Base-by-base conservation (phyloP, 75 land plant genomes). In the Gnetum montanum region DNA sequence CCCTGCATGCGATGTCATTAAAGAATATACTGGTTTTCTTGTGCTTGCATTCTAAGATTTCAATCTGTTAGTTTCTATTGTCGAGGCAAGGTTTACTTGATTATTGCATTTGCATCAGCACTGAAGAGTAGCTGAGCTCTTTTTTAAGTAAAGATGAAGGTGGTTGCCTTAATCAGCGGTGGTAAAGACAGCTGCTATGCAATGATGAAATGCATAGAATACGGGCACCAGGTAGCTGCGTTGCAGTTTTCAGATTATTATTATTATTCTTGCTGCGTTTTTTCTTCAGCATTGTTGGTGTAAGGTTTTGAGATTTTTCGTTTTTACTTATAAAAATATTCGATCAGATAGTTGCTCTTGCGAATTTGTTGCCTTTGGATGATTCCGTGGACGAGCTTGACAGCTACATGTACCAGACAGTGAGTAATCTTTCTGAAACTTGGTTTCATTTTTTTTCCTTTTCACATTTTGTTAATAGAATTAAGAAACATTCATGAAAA, bases 351-450 rank as follows among this genome's bases (percentile, higher is more conserved):
- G 96, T 94, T 19, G 96, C 96, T n/a, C 68, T 94, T 54, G 98
- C 98, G 11, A 94, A 94, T 69, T 68, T 94, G 71, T 48, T 82
- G 67, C 98, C 98, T 0, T 35, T 55, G 25, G 91, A 90, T 56
- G 98, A 94, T 58, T 58, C 74, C 1, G 78, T 86, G 26, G 98
- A 94, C 60, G 98, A 94, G 47, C 70, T 94, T 13, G 96, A 94
- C 49, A 94, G 98, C 64, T 90, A 86, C 83, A 94, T 94, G 98
- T 94, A 82, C 60, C 98, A 94, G 64, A 94, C 98, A 62, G 98
- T 94, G 59, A 64, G 77, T 31, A 8, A 38, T 0, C 26, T 16
- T 55, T 12, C 10, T 12, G 31, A 18, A 16, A 34, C 13, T 20
- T 22, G 34, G 2, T 18, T 19, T 3, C 19, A 24, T 31, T 61